These are phyloP conservation scores for Ramaria sp. DNA, from an alignment of 768 basidiomycete species.

Conservation along the genomic window DNA sequence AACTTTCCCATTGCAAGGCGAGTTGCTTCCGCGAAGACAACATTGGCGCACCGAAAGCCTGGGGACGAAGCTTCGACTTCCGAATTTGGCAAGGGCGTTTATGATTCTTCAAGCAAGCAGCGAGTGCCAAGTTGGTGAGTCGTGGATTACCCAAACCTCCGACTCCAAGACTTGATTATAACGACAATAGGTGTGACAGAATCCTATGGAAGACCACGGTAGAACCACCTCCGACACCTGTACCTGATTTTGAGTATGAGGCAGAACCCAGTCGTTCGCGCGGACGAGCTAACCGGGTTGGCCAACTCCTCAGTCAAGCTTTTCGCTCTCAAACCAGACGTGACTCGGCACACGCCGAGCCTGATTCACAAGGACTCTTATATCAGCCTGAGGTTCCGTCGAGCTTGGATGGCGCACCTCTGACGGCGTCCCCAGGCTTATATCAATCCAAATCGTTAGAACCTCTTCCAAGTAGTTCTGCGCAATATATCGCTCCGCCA, in stretches of 20 bases:
- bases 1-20: neutral
- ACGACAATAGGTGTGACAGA: conserved; percentile 61
- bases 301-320: conserved; percentile 43
- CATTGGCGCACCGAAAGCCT: neutral
- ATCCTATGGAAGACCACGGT: conserved; percentile 75
- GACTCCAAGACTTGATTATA: neutral
- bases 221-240: conserved; percentile 20
- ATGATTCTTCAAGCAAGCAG: conserved; percentile 72
- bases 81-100: conserved; percentile 44
- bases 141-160: neutral
- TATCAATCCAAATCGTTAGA: conserved; percentile 2
- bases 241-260: conserved; percentile 23
- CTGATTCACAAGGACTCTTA: neutral
- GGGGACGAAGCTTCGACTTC: conserved; percentile 27
- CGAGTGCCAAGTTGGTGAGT: conserved; percentile 78
- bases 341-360: conserved; percentile 9
- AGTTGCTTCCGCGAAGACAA: neutral
- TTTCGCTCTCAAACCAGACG: conserved; percentile 30
- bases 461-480: neutral
- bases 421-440: neutral
- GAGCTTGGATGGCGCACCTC: neutral
- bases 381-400: neutral
- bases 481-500: neutral
- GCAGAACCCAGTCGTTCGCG: conserved; percentile 20
- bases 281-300: conserved; percentile 33